phyloP scores from a whole-genome alignment of 345 rosid genomes.

The Pelargonium nanum region DNA sequence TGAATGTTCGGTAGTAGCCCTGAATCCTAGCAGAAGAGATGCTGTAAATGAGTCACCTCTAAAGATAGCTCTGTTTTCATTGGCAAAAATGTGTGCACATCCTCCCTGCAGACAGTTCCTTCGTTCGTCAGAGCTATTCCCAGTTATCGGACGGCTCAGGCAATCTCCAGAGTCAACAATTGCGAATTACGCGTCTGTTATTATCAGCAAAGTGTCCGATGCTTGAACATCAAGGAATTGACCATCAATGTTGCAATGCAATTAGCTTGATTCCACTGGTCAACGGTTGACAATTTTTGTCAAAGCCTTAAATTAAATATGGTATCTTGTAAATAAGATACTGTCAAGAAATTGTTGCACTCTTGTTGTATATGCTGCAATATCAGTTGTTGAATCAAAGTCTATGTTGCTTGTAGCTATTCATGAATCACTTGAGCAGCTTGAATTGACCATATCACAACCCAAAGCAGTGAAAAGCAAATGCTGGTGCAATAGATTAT shows the following conservation, averaged over 20 bases:
- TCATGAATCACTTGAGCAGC: too few species aligned
- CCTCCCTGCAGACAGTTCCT: conserved; percentile 63
- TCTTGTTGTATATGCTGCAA: not conserved
- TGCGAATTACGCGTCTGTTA: conserved; percentile 70
- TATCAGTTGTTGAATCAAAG: not conserved
- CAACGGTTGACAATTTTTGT: not conserved
- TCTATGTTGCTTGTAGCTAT: not conserved
- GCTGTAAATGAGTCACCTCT: conserved; percentile 71
- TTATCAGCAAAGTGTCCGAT: conserved; percentile 55
- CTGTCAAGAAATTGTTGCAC: not conserved
- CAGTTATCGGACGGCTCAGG: conserved; percentile 60
- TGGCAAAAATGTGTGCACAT: conserved; percentile 88
- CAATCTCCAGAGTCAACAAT: conserved; percentile 81
- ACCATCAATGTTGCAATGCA: not conserved
- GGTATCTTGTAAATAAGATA: not conserved
- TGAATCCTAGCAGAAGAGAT: conserved; percentile 65
- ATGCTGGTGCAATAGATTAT: too few species aligned
- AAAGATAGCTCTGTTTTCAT: conserved; percentile 80
- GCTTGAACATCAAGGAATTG: conserved; percentile 11
- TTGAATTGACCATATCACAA: too few species aligned
- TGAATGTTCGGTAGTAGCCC: conserved; percentile 58
- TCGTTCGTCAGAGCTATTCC: conserved; percentile 63
- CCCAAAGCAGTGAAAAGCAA: too few species aligned
- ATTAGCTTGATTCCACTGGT: not conserved
- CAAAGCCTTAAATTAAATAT: not conserved